phyloP scores from a whole-genome alignment of 2,329 filamentous ascomycete genomes.

The Arthrocladium fulminans region DNA sequence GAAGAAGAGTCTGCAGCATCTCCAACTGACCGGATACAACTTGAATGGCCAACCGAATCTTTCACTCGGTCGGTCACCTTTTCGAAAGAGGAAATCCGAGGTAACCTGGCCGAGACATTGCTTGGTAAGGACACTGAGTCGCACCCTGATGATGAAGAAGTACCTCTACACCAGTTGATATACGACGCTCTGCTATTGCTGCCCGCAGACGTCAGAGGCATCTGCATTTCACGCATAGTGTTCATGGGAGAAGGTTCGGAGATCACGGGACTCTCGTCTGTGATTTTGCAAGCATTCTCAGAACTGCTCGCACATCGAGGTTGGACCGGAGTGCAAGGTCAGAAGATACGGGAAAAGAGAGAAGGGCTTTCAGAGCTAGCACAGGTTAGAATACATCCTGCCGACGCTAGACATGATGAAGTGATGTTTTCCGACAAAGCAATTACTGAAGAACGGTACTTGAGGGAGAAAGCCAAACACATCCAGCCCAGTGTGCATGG shows the following conservation, averaged over 20 bases:
- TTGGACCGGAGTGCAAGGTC: slow-evolving; percentile 1
- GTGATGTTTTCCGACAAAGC: slow-evolving; percentile 45
- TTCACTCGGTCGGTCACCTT: slow-evolving; percentile 37
- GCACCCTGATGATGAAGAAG: slow-evolving; percentile 78
- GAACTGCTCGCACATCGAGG: slow-evolving; percentile 42
- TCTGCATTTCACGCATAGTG: slow-evolving; percentile 82
- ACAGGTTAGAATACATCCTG: slow-evolving; percentile 14
- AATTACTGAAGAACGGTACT: slow-evolving; percentile 50
- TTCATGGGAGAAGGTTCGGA: slow-evolving; percentile 74
- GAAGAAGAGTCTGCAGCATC: neutral
- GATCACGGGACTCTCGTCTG: slow-evolving; percentile 68
- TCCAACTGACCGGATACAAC: slow-evolving; percentile 3
- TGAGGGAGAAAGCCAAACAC: slow-evolving; percentile 39
- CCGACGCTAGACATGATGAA: slow-evolving; percentile 23
- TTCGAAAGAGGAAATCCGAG: slow-evolving; percentile 60
- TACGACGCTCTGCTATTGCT: slow-evolving; percentile 67
- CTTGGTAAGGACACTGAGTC: slow-evolving; percentile 50
- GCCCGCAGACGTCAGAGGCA: slow-evolving; percentile 69
- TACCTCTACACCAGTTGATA: slow-evolving; percentile 65
- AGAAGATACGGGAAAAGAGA: slow-evolving; percentile 5
- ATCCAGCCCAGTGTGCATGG: slow-evolving; percentile 31
- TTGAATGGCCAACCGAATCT: slow-evolving; percentile 21
- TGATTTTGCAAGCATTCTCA: slow-evolving; percentile 67
- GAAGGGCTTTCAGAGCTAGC: slow-evolving; percentile 24
- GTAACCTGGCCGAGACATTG: slow-evolving; percentile 66